Percentiles rank a stretch among this genome's conserved stretches.
phyloP scores from a whole-genome alignment of 2,329 filamentous ascomycete genomes.

The Nannizzia gypsea region DNA sequence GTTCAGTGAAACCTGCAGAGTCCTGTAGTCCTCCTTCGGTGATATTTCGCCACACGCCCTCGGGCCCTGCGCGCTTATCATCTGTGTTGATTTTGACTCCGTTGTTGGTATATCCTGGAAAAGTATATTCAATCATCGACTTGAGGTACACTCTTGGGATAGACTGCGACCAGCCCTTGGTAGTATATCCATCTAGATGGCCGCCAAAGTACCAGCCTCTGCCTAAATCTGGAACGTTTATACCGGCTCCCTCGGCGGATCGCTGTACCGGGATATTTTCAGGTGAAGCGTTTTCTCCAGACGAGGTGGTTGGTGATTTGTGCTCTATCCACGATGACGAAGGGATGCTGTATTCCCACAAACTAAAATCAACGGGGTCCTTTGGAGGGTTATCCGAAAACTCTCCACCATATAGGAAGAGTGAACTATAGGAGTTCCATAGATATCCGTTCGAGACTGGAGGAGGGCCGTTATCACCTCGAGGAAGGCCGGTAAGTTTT shows the following conservation, averaged over 20 bases:
- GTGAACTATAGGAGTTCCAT: slow-evolving; percentile 58
- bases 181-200: slow-evolving; percentile 55
- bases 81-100: slow-evolving; percentile 46
- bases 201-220: slow-evolving; percentile 70
- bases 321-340: slow-evolving; percentile 53
- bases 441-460: slow-evolving; percentile 61
- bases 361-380: slow-evolving; percentile 47
- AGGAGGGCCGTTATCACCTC: slow-evolving; percentile 54
- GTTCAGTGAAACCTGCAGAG: slow-evolving; percentile 54
- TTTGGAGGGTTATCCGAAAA: slow-evolving; percentile 53
- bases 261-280: slow-evolving; percentile 49
- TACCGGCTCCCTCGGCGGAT: slow-evolving; percentile 60
- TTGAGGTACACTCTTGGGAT: slow-evolving; percentile 57
- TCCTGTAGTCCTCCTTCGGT: slow-evolving; percentile 59
- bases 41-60: slow-evolving; percentile 60
- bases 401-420: slow-evolving; percentile 64
- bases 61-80: slow-evolving; percentile 45
- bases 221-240: slow-evolving; percentile 57
- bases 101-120: slow-evolving; percentile 55
- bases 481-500: slow-evolving; percentile 48
- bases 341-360: slow-evolving; percentile 59
- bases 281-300: slow-evolving; percentile 52
- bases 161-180: slow-evolving; percentile 56
- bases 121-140: slow-evolving; percentile 63
- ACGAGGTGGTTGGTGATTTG: slow-evolving; percentile 47